Evolutionary conservation across 805 yeast genomes (phyloP), one percentile per base, ranked within the genome.

Genomic region (Nakazawaea ernobii): DNA sequence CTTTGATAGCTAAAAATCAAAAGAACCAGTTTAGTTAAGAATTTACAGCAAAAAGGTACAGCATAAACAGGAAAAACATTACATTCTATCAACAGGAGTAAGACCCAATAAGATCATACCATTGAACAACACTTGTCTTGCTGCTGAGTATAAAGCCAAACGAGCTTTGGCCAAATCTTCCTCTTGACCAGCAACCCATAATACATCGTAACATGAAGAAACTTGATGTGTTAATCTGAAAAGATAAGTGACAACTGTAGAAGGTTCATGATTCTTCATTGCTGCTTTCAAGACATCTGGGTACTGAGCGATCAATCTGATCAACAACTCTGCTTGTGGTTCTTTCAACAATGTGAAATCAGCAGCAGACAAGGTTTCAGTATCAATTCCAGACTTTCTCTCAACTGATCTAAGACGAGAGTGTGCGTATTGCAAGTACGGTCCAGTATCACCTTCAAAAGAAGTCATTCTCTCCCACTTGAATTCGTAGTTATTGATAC

Each of bases 1-100:
- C 27, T 10, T 9, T 36, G 10, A 36, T 17, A 20, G 14, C 10
- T 8, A 27, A 11, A 39, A 27, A 39, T 39, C 20, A 27, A 39
- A 14, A 14, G 27, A 26, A 7, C 17, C 24, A 3, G 5, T 5
- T 5, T 20, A 20, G 24, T 20, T 5, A 20, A 20, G 24, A 20
- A 3, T 20, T 20, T 20, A 20, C 24, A 20, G n/a, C n/a, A n/a
- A n/a, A n/a, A n/a, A n/a, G n/a, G n/a, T n/a, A n/a, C n/a, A n/a
- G 24, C 24, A 20, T 13, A n/a, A 26, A 27, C 13, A 17, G 10
- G 29, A 39, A 28, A 29, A 35, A 17, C n/a, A 33, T 69, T 74
- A 92, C 98, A 92, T 92, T 79, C 98, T 84, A 59, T 92, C 96
- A 52, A 94, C 98, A n/a, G 99, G 98, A 39, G 97, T 90, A 63